Evolutionary conservation across 2,329 filamentous ascomycete genomes (phyloP).

Genomic region (Xylariales sp.): DNA sequence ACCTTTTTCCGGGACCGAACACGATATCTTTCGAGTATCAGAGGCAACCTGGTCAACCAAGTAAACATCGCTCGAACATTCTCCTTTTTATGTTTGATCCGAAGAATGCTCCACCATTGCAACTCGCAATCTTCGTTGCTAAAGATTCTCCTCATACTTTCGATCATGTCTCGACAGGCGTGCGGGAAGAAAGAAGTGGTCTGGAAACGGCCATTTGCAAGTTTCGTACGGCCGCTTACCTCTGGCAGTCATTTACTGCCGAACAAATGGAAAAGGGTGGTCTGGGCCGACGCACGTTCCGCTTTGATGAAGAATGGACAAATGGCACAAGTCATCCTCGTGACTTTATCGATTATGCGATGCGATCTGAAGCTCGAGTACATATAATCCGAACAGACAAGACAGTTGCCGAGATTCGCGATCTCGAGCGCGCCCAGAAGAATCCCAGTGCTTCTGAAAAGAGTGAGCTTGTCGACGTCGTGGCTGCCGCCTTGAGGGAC

Average conservation of each 20-base stretch:
- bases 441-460: slow-evolving; percentile 75
- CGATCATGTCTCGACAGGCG: slow-evolving; percentile 81
- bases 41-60: slow-evolving; percentile 73
- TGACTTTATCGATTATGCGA: slow-evolving; percentile 75
- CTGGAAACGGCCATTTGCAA: slow-evolving; percentile 86
- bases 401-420: slow-evolving; percentile 84
- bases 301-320: slow-evolving; percentile 96
- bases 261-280: slow-evolving; percentile 95
- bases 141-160: slow-evolving; percentile 89
- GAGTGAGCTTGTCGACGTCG: slow-evolving; percentile 80
- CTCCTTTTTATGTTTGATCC: slow-evolving; percentile 88
- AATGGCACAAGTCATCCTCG: slow-evolving; percentile 81
- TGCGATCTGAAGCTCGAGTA: slow-evolving; percentile 91
- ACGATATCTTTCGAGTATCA: slow-evolving; percentile 87
- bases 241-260: slow-evolving; percentile 97
- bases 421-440: slow-evolving; percentile 83
- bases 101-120: slow-evolving; percentile 81
- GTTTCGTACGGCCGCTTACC: slow-evolving; percentile 92
- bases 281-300: slow-evolving; percentile 85
- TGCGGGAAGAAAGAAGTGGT: slow-evolving; percentile 83
- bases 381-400: slow-evolving; percentile 86
- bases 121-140: slow-evolving; percentile 87
- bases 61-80: slow-evolving; percentile 81
- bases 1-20: slow-evolving; percentile 92
- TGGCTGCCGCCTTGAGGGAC: slow-evolving; percentile 78